Percentiles rank a stretch among this genome's conserved stretches.
These are phyloP conservation scores for Extremus antarcticus DNA, from an alignment of 495 filamentous ascomycete species.

Conservation along the genomic window DNA sequence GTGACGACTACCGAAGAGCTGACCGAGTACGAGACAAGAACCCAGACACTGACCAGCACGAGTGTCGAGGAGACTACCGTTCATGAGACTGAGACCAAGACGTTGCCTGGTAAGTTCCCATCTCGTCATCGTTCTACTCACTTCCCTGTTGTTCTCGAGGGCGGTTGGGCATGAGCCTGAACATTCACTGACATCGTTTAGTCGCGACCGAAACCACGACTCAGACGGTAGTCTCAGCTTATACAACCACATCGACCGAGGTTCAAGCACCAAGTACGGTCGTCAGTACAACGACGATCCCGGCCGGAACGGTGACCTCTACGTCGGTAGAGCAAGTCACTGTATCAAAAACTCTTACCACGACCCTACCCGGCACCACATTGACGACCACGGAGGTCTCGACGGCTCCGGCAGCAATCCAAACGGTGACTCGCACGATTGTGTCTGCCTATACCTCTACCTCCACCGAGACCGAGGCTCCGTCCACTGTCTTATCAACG, in stretches of 20 bases:
- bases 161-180: background rate
- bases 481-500: background rate
- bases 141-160: background rate
- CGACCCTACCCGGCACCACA: background rate
- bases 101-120: background rate
- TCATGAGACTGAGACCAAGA: background rate
- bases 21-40: background rate
- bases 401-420: background rate
- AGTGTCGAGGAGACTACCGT: too few species aligned
- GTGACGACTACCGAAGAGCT: background rate
- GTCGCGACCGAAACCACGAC: background rate
- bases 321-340: background rate
- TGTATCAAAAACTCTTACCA: background rate
- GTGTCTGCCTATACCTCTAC: background rate
- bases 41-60: background rate
- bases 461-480: background rate
- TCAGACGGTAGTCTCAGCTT: background rate
- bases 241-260: background rate
- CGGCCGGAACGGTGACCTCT: background rate
- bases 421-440: background rate
- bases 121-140: background rate
- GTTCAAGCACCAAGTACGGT: background rate
- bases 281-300: background rate
- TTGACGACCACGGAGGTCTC: background rate
- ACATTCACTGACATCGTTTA: background rate